Base-by-base conservation (phyloP, 2,329 filamentous ascomycete genomes). In the Clarireedia homoeocarpa region DNA sequence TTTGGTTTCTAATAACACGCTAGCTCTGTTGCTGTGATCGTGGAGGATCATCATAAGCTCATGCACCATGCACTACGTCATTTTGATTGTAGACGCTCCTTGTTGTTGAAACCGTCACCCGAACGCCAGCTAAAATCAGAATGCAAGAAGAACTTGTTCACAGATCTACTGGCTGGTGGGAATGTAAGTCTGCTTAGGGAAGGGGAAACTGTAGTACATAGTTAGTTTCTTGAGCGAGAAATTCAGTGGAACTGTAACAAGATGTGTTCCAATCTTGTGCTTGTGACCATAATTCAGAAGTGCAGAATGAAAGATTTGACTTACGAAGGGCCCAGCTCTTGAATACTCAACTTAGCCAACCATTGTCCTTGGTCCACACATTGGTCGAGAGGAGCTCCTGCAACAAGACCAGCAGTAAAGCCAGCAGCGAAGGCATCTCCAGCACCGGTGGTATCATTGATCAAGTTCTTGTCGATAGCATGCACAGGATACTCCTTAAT, bases 391-490 rank as follows among this genome's bases (percentile, higher is more conserved):
- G 83, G 71, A 77, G 94, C 89, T 73, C 88, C 90, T 73, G 92
- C 80, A 60, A 96, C 85, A 62, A 97, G 78, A 70, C 91, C 94
- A 53, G 94, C 94, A 56, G 89, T 79, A 75, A 99, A 91, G 62
- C 94, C 94, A 70, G 91, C 94, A 58, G 94, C 92, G 69, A 99
- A 99, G 53, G 94, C 92, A 71, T 99, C 94, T 71, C 91, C 94
- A 60, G 94, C 94, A 71, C 94, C 94, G 71, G 92, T 97, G 73
- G 92, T 97, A 76, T 99, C 94, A 73, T 88, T 88, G 75, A 99
- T 97, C 75, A 88, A 77, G 51, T 82, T 80, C 71, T 81, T 77
- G 63, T 82, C 78, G 67, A 99, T 92, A 66, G 83, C 78, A 71
- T 89, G 89, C 51, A 99, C 91, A 20, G 85, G 80, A 77, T 85